phyloP scores from a whole-genome alignment of 352 stramenopile species.

The Phytophthora idaei region DNA sequence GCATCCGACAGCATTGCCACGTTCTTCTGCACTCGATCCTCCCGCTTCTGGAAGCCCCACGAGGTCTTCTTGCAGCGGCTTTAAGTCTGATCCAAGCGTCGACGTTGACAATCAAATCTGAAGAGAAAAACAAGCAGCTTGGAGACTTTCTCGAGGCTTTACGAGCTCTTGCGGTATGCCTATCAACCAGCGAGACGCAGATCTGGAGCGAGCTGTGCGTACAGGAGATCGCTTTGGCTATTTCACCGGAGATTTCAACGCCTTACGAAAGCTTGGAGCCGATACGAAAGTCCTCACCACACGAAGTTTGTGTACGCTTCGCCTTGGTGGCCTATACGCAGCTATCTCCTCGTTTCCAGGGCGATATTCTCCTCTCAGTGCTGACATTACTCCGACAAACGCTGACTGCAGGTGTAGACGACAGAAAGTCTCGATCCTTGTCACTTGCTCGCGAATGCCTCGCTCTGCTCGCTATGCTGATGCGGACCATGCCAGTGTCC shows the following conservation, averaged over 20 bases:
- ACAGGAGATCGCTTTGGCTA: constrained; percentile 55
- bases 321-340: constrained; percentile 56
- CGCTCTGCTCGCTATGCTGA: constrained; percentile 40
- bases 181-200: constrained; percentile 36
- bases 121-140: constrained; percentile 10
- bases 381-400: constrained; percentile 55
- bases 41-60: constrained; percentile 36
- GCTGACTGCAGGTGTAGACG: constrained; percentile 17
- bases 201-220: constrained; percentile 68
- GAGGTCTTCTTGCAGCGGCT: constrained; percentile 15
- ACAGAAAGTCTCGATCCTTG: constrained; percentile 14
- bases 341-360: constrained; percentile 56
- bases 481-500: constrained; percentile 50
- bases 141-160: constrained; percentile 26
- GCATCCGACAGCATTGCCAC: constrained; percentile 47
- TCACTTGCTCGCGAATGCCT: constrained; percentile 58
- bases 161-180: constrained; percentile 28
- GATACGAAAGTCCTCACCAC: constrained; percentile 16
- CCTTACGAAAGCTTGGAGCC: constrained; percentile 6
- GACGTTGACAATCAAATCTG: constrained; percentile 5
- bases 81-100: constrained; percentile 23
- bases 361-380: constrained; percentile 63
- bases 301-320: constrained; percentile 53
- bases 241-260: constrained; percentile 30
- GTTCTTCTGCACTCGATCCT: constrained; percentile 57